These are phyloP conservation scores for Babesia divergens DNA, from an alignment of 169 alveolate genomes.

Conservation along the genomic window DNA sequence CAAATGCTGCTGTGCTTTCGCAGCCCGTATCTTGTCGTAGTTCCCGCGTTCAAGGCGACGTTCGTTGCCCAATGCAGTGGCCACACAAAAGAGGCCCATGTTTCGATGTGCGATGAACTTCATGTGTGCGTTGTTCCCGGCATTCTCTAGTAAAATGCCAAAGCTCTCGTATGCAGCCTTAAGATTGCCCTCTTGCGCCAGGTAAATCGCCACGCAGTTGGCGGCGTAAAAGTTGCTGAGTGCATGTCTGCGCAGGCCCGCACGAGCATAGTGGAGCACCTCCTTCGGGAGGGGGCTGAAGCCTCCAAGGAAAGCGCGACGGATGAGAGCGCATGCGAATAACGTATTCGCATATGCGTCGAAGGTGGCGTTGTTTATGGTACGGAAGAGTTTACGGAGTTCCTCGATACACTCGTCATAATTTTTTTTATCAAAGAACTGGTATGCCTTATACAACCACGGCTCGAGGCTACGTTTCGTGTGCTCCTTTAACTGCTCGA, in stretches of 20 bases:
- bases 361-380: constrained; percentile 15
- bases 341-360: constrained; percentile 64
- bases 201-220: constrained; percentile 52
- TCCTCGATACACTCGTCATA: constrained; percentile 49
- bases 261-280: constrained; percentile 53
- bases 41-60: constrained; percentile 23
- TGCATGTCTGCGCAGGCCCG: constrained; percentile 48
- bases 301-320: constrained; percentile 4
- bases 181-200: constrained; percentile 45
- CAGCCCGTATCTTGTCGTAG: constrained; percentile 30
- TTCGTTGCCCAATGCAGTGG: constrained; percentile 35
- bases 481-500: constrained; percentile 46
- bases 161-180: constrained; percentile 58
- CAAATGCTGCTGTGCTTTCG: constrained; percentile 60
- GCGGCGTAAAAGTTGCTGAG: constrained; percentile 65
- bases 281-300: constrained; percentile 47
- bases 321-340: constrained; percentile 42
- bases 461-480: constrained; percentile 47
- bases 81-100: constrained; percentile 58
- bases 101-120: constrained; percentile 37
- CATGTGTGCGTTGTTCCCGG: constrained; percentile 35
- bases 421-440: constrained; percentile 10
- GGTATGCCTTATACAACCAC: constrained; percentile 45
- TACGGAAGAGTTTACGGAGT: constrained; percentile 46
- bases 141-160: constrained; percentile 37